Conservation (phyloP, 805 yeast species). For the Clavispora phyllophila region DNA sequence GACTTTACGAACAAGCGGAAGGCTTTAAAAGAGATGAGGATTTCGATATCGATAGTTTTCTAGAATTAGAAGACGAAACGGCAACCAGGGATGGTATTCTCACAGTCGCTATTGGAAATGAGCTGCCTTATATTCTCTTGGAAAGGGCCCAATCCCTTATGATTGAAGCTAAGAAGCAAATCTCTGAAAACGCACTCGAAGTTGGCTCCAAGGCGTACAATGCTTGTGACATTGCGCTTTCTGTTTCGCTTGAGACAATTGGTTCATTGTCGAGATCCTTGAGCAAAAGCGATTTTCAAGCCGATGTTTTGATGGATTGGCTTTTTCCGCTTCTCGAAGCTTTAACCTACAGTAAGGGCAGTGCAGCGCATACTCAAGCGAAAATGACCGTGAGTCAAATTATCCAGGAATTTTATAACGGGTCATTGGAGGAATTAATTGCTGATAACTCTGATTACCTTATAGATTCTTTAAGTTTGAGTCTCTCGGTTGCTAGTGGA, state of each 20-base stretch:
- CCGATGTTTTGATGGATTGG: slow-evolving; percentile 60
- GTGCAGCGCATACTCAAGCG: slow-evolving; percentile 52
- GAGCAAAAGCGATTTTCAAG: slow-evolving; percentile 27
- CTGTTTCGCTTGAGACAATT: slow-evolving; percentile 44
- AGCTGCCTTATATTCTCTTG: slow-evolving; percentile 26
- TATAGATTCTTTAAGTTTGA: slow-evolving; percentile 69
- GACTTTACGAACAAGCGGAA: slow-evolving; percentile 5
- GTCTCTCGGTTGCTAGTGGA: slow-evolving; percentile 57
- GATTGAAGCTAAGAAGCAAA: slow-evolving; percentile 22
- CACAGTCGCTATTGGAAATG: slow-evolving; percentile 13
- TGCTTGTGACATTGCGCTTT: slow-evolving; percentile 23
- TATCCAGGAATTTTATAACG: slow-evolving; percentile 42
- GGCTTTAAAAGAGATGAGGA: not conserved
- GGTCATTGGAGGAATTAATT: slow-evolving; percentile 54
- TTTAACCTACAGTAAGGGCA: slow-evolving; percentile 49
- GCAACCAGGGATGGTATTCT: not conserved
- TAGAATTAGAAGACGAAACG: slow-evolving; percentile 12
- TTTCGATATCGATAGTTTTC: slow-evolving; percentile 16
- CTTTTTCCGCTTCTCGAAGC: slow-evolving; percentile 70
- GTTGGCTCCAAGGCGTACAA: slow-evolving; percentile 1
- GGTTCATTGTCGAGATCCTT: slow-evolving; percentile 23
- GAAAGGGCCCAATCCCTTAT: slow-evolving; percentile 39
- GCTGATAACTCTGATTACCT: slow-evolving; percentile 73
- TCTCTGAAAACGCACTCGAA: not conserved
- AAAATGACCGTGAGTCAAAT: slow-evolving; percentile 45